phyloP scores from a whole-genome alignment of 108 stramenopile species.

The Cyclotella sp. region DNA sequence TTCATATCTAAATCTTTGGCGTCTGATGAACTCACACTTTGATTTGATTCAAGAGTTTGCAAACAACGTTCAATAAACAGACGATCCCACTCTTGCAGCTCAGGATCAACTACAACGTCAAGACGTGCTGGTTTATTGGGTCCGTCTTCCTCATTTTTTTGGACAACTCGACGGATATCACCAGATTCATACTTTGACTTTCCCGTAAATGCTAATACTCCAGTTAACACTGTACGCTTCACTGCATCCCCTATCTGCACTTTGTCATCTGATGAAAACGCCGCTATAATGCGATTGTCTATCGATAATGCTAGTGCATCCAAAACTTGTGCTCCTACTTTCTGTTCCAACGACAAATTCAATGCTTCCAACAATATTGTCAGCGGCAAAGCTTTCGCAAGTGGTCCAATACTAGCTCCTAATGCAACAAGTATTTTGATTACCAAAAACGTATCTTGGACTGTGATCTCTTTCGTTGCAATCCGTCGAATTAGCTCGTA shows the following conservation, averaged over 20 bases:
- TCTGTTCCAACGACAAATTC: conserved; percentile 47
- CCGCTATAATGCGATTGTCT: conserved; percentile 41
- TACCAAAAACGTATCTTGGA: conserved; percentile 43
- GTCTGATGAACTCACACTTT: conserved; percentile 3
- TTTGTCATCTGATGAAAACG: conserved; percentile 46
- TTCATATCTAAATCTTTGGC: conserved; percentile 51
- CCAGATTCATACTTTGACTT: conserved; percentile 46
- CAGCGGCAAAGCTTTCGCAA: conserved; percentile 40
- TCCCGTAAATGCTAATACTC: conserved; percentile 48
- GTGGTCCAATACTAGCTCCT: conserved; percentile 44
- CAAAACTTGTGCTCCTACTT: conserved; percentile 47
- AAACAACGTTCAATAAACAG: conserved; percentile 30
- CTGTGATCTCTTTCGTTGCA: conserved; percentile 30
- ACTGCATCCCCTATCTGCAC: conserved; percentile 44
- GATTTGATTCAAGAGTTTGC: conserved; percentile 18
- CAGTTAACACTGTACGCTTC: conserved; percentile 39
- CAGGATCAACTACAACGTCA: conserved; percentile 32
- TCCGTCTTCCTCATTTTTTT: conserved; percentile 22
- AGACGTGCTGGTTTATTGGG: conserved; percentile 16
- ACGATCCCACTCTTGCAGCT: conserved; percentile 50
- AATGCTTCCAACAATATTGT: conserved; percentile 45
- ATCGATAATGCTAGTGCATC: conserved; percentile 29
- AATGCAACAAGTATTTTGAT: conserved; percentile 46
- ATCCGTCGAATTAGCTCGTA: conserved; percentile 40
- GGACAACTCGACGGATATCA: conserved; percentile 43